These are phyloP conservation scores for Cyclaneusma minus DNA, from an alignment of 2,329 filamentous ascomycete species.

Conservation along the genomic window DNA sequence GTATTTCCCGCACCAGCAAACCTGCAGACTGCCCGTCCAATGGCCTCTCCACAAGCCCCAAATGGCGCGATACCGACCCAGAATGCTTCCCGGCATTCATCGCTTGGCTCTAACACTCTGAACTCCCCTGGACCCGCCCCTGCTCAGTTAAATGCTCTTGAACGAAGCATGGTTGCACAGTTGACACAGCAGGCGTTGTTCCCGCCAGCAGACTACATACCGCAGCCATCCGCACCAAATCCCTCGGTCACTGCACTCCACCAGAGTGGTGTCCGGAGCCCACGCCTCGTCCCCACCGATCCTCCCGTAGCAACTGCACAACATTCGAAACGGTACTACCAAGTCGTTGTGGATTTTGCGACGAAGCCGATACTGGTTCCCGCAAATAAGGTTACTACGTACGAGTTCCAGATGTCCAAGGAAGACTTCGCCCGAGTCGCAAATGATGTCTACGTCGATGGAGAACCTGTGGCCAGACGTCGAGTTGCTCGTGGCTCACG, in stretches of 20 bases:
- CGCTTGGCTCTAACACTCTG: too few relatives aligned
- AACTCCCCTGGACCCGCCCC: too few relatives aligned
- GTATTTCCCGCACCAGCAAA: too few relatives aligned
- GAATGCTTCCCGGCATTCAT: too few relatives aligned
- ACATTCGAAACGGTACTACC: slow-evolving; percentile 31
- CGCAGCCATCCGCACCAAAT: slow-evolving; percentile 25
- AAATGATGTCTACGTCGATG: slow-evolving; percentile 12
- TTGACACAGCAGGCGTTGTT: slow-evolving; percentile 15
- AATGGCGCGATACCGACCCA: too few relatives aligned
- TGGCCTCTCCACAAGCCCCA: too few relatives aligned
- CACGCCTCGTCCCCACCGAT: slow-evolving; percentile 20
- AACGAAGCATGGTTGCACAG: not conserved
- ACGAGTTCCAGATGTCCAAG: slow-evolving; percentile 30
- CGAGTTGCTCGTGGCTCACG: slow-evolving; percentile 36
- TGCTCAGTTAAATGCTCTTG: not conserved
- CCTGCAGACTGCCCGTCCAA: too few relatives aligned
- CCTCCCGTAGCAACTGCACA: slow-evolving; percentile 6
- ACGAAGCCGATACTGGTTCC: slow-evolving; percentile 25
- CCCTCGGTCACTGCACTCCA: slow-evolving; percentile 35
- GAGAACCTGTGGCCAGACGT: slow-evolving; percentile 15
- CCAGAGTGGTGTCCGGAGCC: slow-evolving; percentile 39
- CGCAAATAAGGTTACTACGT: slow-evolving; percentile 21
- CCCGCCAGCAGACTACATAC: slow-evolving; percentile 18
- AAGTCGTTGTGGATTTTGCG: slow-evolving; percentile 36
- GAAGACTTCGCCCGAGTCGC: slow-evolving; percentile 22